A percentile compares a stretch with the other conserved stretches of the same genome.
Evolutionary conservation across 192 early-diverging fungal genomes (phyloP).

Genomic region (Umbelopsis sp.): DNA sequence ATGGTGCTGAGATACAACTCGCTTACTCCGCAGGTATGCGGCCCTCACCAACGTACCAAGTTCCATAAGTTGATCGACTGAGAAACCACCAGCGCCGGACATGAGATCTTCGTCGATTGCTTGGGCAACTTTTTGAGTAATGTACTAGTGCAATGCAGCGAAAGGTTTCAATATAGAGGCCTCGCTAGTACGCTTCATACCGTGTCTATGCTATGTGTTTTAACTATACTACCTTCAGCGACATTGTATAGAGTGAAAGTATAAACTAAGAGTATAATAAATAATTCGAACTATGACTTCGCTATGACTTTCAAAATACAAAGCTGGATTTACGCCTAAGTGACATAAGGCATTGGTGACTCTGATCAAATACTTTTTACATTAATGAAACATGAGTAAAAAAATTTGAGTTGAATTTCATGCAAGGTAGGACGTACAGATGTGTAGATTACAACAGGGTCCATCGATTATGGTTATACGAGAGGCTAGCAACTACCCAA

Average conservation of each 20-base stretch:
- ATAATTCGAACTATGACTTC: not conserved
- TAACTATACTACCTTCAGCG: not conserved
- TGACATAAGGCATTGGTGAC: not conserved
- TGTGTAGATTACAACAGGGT: slow-evolving; percentile 8
- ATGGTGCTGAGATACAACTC: slow-evolving; percentile 18
- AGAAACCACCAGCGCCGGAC: slow-evolving; percentile 75
- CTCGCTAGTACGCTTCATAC: too few relatives aligned
- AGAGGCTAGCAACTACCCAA: not conserved
- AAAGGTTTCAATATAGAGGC: too few relatives aligned
- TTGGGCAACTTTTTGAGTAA: slow-evolving; percentile 68
- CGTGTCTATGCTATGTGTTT: too few relatives aligned
- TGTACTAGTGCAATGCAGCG: slow-evolving; percentile 38
- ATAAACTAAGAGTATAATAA: not conserved
- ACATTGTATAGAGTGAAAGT: slow-evolving; percentile 1
- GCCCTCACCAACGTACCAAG: slow-evolving; percentile 41
- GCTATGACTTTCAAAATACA: not conserved
- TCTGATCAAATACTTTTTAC: not conserved
- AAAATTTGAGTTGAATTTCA: not conserved
- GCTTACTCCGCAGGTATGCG: not conserved
- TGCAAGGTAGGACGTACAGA: not conserved
- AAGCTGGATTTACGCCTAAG: not conserved
- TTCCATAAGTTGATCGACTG: slow-evolving; percentile 85
- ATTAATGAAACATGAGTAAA: too few relatives aligned
- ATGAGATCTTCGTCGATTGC: slow-evolving; percentile 86
- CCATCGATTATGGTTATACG: slow-evolving; percentile 6